phyloP scores from a whole-genome alignment of 176 grass and related monocot species.

The Zoysia japonica region DNA sequence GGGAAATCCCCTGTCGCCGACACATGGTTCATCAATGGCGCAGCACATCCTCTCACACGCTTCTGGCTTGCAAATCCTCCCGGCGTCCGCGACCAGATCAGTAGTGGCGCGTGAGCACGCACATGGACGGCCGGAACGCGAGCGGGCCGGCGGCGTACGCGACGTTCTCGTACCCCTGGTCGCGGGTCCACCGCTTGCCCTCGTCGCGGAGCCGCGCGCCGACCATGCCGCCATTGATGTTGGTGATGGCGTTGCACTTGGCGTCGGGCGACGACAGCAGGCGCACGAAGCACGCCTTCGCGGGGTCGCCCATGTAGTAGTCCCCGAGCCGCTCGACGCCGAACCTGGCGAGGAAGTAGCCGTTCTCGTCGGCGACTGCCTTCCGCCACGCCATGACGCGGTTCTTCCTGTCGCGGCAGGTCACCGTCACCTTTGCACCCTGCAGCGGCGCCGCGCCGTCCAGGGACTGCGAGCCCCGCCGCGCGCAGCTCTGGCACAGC shows the following conservation, averaged over 20 bases:
- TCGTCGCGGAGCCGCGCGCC: slow-evolving; percentile 53
- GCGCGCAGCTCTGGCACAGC: slow-evolving; percentile 63
- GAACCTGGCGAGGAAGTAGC: slow-evolving; percentile 63
- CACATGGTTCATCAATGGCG: background rate
- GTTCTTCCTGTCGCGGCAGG: slow-evolving; percentile 73
- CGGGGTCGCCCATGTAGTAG: slow-evolving; percentile 32
- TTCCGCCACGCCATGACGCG: slow-evolving; percentile 36
- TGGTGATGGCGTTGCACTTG: slow-evolving; percentile 54
- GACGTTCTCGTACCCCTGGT: slow-evolving; percentile 19
- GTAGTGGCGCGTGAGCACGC: slow-evolving; percentile 39
- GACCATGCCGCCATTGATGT: slow-evolving; percentile 56
- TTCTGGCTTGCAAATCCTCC: background rate
- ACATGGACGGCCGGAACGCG: slow-evolving; percentile 55
- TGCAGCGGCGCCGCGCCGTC: slow-evolving; percentile 47
- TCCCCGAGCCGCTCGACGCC: slow-evolving; percentile 6
- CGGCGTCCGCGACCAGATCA: background rate
- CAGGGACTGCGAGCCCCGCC: slow-evolving; percentile 43
- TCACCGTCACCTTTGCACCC: slow-evolving; percentile 51
- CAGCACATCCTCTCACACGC: background rate
- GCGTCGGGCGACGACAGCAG: slow-evolving; percentile 60
- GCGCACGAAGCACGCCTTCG: slow-evolving; percentile 63
- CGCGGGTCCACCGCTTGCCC: slow-evolving; percentile 44
- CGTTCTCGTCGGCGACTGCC: slow-evolving; percentile 29
- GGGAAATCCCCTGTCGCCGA: background rate
- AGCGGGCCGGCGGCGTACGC: slow-evolving; percentile 50